Evolutionary conservation across 2,329 filamentous ascomycete genomes (phyloP).

Genomic region (Fusarium marasasianum): DNA sequence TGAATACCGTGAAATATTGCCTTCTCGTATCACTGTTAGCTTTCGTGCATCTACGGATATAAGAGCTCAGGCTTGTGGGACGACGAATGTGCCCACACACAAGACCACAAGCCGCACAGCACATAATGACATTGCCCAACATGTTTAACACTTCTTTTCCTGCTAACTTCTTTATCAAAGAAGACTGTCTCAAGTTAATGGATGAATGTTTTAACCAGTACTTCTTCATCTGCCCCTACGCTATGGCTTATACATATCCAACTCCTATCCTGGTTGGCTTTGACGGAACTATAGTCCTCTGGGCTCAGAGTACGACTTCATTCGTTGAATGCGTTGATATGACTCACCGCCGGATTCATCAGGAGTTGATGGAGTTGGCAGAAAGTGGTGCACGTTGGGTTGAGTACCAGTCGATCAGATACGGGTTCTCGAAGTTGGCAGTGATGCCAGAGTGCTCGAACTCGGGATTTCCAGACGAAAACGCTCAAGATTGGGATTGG

Average conservation of each 20-base stretch:
- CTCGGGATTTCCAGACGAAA: not conserved
- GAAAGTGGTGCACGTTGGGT: slow-evolving; percentile 13
- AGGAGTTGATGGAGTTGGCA: slow-evolving; percentile 11
- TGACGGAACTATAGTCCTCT: not conserved
- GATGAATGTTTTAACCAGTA: not conserved
- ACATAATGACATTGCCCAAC: not conserved
- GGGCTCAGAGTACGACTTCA: not conserved
- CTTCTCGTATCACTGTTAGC: not conserved
- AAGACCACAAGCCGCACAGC: not conserved
- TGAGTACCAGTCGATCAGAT: slow-evolving; percentile 12
- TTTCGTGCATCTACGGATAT: not conserved
- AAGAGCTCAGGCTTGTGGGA: not conserved
- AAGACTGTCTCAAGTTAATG: slow-evolving; percentile 1
- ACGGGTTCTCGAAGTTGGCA: not conserved
- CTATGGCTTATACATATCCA: not conserved
- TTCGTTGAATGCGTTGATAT: not conserved
- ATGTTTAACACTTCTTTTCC: not conserved
- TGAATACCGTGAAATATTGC: not conserved
- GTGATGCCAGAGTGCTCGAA: too few relatives aligned
- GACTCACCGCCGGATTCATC: not conserved
- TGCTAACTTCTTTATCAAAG: not conserved
- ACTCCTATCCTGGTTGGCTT: slow-evolving; percentile 5
- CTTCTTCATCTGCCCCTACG: not conserved
- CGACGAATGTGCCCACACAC: not conserved
- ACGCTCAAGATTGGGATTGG: not conserved